Evolutionary conservation across 768 basidiomycete genomes (phyloP).

Genomic region (Rhizopogon rudus): DNA sequence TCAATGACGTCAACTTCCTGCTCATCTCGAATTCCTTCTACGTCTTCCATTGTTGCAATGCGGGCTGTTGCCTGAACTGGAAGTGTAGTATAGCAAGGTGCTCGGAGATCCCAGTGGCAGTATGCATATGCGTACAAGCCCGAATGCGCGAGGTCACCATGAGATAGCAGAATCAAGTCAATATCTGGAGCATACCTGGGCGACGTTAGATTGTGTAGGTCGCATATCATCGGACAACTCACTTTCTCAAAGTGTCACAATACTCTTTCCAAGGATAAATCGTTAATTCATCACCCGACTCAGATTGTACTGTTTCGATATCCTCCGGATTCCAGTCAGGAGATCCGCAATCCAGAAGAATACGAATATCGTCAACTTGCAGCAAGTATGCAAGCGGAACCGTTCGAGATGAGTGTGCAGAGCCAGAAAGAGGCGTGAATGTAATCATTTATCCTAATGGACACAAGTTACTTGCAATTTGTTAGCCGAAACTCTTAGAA

Average conservation of each 20-base stretch:
- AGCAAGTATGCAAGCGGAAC: slow-evolving; percentile 80
- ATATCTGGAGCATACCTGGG: slow-evolving; percentile 71
- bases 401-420: slow-evolving; percentile 61
- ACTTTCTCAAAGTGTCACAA: slow-evolving; percentile 65
- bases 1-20: slow-evolving; percentile 45
- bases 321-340: slow-evolving; percentile 76
- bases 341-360: slow-evolving; percentile 93
- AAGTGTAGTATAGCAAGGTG: slow-evolving; percentile 90
- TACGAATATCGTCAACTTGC: slow-evolving; percentile 89
- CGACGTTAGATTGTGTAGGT: not conserved
- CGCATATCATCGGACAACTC: slow-evolving; percentile 22
- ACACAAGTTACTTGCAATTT: too few species aligned
- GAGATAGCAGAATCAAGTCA: slow-evolving; percentile 90
- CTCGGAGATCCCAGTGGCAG: slow-evolving; percentile 80
- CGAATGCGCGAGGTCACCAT: slow-evolving; percentile 85
- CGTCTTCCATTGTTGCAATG: slow-evolving; percentile 86
- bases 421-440: slow-evolving; percentile 86
- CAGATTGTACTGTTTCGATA: slow-evolving; percentile 15
- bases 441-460: slow-evolving; percentile 66
- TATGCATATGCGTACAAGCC: slow-evolving; percentile 94
- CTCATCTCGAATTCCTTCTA: slow-evolving; percentile 75
- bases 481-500: not conserved
- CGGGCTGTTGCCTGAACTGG: slow-evolving; percentile 96
- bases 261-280: slow-evolving; percentile 57
- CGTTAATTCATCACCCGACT: slow-evolving; percentile 24